Conservation (phyloP, 164 flowering plant genomes). For the Kalanchoe fedtschenkoi region DNA sequence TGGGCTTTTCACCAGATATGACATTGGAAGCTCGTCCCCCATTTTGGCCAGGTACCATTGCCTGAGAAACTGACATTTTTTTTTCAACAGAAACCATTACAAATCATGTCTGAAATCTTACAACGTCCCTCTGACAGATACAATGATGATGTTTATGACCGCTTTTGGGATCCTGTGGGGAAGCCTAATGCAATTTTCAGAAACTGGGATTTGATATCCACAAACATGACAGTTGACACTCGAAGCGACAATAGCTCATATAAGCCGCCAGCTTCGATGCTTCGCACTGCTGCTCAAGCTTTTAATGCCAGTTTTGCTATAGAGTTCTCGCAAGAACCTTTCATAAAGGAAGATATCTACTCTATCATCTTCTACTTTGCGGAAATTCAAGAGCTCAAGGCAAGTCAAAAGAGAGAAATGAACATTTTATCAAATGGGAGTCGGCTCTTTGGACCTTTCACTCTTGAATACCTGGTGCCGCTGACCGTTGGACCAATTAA, state of each 20-base stretch:
- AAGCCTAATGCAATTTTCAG: neutral
- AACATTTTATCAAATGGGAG: neutral
- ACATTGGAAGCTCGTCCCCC: constrained; percentile 1
- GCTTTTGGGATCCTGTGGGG: constrained; percentile 1
- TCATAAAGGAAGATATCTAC: neutral
- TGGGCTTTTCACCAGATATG: constrained; percentile 1
- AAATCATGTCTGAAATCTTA: neutral
- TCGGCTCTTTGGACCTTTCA: neutral
- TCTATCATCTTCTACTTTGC: constrained; percentile 1
- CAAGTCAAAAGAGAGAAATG: constrained; percentile 4
- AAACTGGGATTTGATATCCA: constrained; percentile 3
- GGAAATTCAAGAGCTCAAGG: neutral
- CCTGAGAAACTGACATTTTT: too few relatives aligned
- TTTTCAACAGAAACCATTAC: neutral
- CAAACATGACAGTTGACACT: neutral
- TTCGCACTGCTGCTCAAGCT: constrained; percentile 3
- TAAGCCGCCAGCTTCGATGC: neutral
- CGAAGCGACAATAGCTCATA: neutral
- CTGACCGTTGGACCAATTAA: neutral
- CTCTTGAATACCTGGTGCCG: neutral
- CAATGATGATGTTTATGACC: constrained; percentile 4
- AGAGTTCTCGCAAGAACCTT: neutral
- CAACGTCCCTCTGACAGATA: neutral
- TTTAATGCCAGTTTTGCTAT: neutral
- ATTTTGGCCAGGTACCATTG: neutral